Evolutionary conservation across 345 rosid genomes (phyloP), one percentile per base, ranked within the genome.

Genomic region (Gynandropsis gynandra): DNA sequence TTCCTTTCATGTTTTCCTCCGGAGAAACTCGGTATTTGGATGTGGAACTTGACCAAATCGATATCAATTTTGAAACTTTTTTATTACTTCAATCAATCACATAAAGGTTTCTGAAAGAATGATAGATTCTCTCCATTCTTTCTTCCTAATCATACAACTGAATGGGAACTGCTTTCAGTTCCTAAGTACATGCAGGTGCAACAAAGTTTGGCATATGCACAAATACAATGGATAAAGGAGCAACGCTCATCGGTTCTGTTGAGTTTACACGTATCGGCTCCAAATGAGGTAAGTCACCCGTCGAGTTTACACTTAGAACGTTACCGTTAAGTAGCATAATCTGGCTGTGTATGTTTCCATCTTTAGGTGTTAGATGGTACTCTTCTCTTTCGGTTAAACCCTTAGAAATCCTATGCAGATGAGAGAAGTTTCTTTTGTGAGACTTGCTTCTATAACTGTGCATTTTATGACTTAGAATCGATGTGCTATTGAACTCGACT

Each of bases 281-380:
- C 51, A 92, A 45, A 7, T 65, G 49, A 50, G 97, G 99, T 46
- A 88, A 76, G 56, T 72, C 79, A 36, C 95, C 95, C 3, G 53
- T 29, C 10, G 85, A 66, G 60, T 60, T 71, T 66, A 92, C 79
- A 31, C 63, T 62, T 54, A 92, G 66, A 45, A 37, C 54, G n/a
- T 85, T 72, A 42, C 94, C 93, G 34, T 88, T 92, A 8, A 88
- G 97, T 59, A 81, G 77, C 81, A 92, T 71, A 13, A 59, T 72
- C 71, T 73, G 94, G 78, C 94, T 85, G 21, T 83, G 97, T 64
- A 88, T 51, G 59, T 92, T 47, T 44, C 93, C 87, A 45, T 85
- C 87, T 52, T 85, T 63, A 10, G 88, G 74, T 42, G 78, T 83
- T 44, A 92, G 69, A 72, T 83, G 98, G 54, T 88, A 92, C 70